phyloP scores from a whole-genome alignment of 1,284 basidiomycete genomes.

The Marasmius sp. region DNA sequence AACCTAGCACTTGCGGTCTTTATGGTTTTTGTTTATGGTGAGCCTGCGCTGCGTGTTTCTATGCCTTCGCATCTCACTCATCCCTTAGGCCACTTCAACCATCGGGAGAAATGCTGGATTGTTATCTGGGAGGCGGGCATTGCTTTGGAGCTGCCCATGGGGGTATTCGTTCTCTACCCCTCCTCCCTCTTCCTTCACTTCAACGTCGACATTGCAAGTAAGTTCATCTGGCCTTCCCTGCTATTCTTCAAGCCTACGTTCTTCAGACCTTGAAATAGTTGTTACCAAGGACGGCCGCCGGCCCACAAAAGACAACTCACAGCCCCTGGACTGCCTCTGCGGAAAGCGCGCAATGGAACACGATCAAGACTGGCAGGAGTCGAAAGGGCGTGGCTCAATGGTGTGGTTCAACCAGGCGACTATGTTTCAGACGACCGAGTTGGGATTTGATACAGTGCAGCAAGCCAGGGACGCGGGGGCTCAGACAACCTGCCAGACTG shows the following conservation, averaged over 20 bases:
- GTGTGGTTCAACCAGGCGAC: constrained; percentile 17
- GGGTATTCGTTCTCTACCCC: neutral
- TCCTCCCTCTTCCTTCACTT: neutral
- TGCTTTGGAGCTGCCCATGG: neutral
- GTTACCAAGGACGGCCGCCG: neutral
- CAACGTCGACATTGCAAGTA: neutral
- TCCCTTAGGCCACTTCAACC: neutral
- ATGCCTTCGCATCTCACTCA: too few species aligned
- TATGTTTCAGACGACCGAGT: constrained; percentile 15
- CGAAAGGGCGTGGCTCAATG: constrained; percentile 9
- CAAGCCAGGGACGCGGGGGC: neutral
- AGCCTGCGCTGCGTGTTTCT: too few species aligned
- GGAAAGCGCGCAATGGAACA: neutral
- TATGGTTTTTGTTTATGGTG: neutral
- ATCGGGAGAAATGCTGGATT: neutral
- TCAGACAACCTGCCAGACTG: neutral
- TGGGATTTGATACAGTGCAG: constrained; percentile 5
- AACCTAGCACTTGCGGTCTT: neutral
- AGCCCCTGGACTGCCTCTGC: neutral
- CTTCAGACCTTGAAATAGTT: neutral
- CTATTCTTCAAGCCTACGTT: neutral
- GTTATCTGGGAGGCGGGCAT: neutral
- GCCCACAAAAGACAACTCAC: constrained; percentile 2
- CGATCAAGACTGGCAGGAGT: constrained; percentile 4
- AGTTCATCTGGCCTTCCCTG: neutral